Base-by-base conservation (phyloP, 805 yeast genomes). In the Ogataea thermomethanolica region DNA sequence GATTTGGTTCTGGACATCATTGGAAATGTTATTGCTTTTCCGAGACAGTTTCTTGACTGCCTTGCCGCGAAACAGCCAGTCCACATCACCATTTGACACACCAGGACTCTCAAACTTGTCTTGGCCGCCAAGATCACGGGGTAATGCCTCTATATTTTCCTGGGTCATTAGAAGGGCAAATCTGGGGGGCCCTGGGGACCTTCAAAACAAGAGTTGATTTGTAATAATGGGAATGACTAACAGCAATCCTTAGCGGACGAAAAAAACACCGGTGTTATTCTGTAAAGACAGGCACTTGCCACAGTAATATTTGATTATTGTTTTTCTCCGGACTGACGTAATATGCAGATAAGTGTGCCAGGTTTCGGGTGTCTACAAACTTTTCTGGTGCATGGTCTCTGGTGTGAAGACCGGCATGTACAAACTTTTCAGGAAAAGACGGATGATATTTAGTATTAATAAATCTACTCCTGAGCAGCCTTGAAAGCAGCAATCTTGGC, bases 401-500 rank as follows among this genome's bases (percentile, higher is more conserved):
- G 31, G 31, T 29, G 31, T 29, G 33, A n/a, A 20, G 8, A 17
- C 20, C 20, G 20, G 20, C n/a, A 17, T 17, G 5, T 17, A 17
- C 20, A 17, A 17, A 17, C n/a, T n/a, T 17, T 17, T 17, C 20
- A 17, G 20, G 20, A 17, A 17, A 17, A 17, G 20, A 17, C 20
- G 20, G 17, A 29, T 13, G 37, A 25, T 25, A 26, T 35, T 17
- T 36, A 29, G 8, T 31, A 30, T 21, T 24, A 22, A 21, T 33
- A 20, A 64, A 53, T 33, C 49, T 59, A 59, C 52, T 57, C 62
- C 61, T 69, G 64, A 46, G 61, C 66, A 57, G 76, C 76, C 70
- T 84, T 75, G 84, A 83, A 84, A 70, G 82, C 89, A 70, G 93
- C 95, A 70, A 93, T 89, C 88, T 88, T 91, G 71, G 83, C 86